Percentiles rank a stretch among this genome's conserved stretches.
phyloP scores from a whole-genome alignment of 2,329 filamentous ascomycete genomes.

The Knufia petricola region DNA sequence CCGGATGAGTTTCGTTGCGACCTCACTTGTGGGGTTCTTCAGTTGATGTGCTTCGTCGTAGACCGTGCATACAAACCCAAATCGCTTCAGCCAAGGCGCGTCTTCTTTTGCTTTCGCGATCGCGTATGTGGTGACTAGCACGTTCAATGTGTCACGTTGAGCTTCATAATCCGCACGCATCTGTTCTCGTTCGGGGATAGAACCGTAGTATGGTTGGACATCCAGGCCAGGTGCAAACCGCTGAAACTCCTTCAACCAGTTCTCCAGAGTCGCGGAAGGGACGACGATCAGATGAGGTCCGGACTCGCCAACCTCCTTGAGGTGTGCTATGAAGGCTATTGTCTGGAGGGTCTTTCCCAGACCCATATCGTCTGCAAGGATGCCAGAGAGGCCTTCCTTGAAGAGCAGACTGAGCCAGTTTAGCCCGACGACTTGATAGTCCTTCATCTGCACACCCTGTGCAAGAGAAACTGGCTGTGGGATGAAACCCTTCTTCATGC shows the following conservation, averaged over 20 bases:
- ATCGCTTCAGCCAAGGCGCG: conserved; percentile 51
- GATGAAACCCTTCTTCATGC: conserved; percentile 35
- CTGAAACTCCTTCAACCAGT: conserved; percentile 86
- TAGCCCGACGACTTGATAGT: conserved; percentile 86
- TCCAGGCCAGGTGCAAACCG: conserved; percentile 70
- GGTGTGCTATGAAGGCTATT: conserved; percentile 77
- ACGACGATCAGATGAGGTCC: conserved; percentile 81
- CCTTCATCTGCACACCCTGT: conserved; percentile 67
- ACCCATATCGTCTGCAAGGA: conserved; percentile 94
- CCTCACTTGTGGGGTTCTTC: conserved; percentile 75
- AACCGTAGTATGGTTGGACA: conserved; percentile 65
- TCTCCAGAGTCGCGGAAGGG: conserved; percentile 85
- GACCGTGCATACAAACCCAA: conserved; percentile 54
- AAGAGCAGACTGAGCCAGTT: conserved; percentile 90
- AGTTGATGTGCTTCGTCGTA: conserved; percentile 93
- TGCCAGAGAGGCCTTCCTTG: conserved; percentile 69
- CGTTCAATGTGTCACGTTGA: conserved; percentile 53
- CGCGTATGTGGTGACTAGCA: conserved; percentile 64
- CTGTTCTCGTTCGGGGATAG: conserved; percentile 55
- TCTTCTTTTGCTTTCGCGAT: conserved; percentile 54
- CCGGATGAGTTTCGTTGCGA: conserved; percentile 68
- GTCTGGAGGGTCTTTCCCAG: conserved; percentile 95
- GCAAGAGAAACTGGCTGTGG: conserved; percentile 69
- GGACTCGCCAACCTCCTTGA: conserved; percentile 58
- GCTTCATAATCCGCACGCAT: conserved; percentile 59